These are phyloP conservation scores for Hypoxylon fragiforme DNA, from an alignment of 495 filamentous ascomycete species.

Conservation along the genomic window DNA sequence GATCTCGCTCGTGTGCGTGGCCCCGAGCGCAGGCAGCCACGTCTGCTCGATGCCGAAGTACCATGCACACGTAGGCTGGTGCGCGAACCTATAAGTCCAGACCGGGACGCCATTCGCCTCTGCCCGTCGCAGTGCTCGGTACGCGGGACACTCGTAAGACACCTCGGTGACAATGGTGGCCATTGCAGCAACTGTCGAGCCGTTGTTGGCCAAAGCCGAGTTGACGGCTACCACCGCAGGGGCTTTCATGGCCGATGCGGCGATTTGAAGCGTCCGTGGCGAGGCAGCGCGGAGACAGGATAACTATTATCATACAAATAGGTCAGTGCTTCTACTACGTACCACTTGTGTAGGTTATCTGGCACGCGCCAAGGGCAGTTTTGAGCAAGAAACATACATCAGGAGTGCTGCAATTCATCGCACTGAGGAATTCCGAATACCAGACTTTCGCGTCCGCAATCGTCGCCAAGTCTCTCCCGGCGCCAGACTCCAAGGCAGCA, in stretches of 20 bases:
- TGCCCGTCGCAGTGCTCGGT: constrained; percentile 27
- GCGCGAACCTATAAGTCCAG: constrained; percentile 43
- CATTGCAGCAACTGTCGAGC: constrained; percentile 14
- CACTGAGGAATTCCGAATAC: constrained; percentile 31
- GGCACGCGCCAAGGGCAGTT: background rate
- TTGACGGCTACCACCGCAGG: constrained; percentile 8
- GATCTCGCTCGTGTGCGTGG: constrained; percentile 46
- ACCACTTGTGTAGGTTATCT: too few species aligned
- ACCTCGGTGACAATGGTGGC: constrained; percentile 36
- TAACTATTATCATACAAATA: constrained; percentile 6
- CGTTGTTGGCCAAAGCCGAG: constrained; percentile 12
- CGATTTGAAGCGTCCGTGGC: background rate
- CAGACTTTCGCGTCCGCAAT: constrained; percentile 18
- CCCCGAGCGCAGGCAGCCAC: constrained; percentile 27
- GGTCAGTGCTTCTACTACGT: too few species aligned
- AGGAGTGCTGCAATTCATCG: constrained; percentile 32
- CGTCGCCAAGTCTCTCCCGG: constrained; percentile 29
- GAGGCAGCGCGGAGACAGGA: constrained; percentile 21
- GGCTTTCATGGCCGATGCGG: constrained; percentile 8
- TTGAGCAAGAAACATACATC: constrained; percentile 22
- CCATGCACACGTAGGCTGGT: constrained; percentile 43
- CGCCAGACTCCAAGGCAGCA: constrained; percentile 43
- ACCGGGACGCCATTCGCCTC: constrained; percentile 33
- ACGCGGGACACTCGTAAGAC: constrained; percentile 39
- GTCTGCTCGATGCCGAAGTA: constrained; percentile 11